Percentiles rank a stretch among this genome's conserved stretches.
These are phyloP conservation scores for Perkinsus olseni DNA, from an alignment of 169 alveolate genomes.

Conservation along the genomic window DNA sequence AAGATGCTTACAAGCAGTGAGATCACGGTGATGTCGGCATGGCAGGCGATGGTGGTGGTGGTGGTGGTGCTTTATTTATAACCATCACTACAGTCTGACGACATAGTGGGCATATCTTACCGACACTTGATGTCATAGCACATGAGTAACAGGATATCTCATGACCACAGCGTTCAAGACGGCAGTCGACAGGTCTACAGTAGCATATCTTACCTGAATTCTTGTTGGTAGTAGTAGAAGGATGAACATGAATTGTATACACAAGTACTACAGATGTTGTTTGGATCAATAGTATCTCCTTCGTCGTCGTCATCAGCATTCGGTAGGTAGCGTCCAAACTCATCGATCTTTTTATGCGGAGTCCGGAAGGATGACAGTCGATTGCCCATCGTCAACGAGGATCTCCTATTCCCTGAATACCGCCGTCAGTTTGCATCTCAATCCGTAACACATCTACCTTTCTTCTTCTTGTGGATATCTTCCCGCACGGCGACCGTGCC, in stretches of 20 bases:
- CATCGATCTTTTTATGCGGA: neutral
- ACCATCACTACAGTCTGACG: neutral
- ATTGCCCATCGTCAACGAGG: neutral
- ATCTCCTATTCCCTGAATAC: no score
- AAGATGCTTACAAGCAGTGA: no score
- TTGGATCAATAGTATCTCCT: neutral
- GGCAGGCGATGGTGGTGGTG: no score
- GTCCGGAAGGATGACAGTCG: neutral
- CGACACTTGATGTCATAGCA: neutral
- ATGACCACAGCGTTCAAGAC: neutral
- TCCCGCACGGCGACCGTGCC: no score
- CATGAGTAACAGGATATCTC: neutral
- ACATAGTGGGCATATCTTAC: neutral
- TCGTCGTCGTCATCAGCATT: neutral
- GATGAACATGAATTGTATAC: neutral
- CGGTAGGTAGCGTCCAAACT: neutral
- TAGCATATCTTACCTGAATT: neutral
- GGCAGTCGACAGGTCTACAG: neutral
- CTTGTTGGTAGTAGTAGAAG: neutral
- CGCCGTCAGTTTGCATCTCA: no score
- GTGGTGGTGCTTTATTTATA: neutral
- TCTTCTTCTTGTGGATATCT: no score
- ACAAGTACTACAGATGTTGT: neutral
- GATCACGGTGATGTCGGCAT: no score
- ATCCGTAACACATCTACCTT: no score